These are phyloP conservation scores for Penicillium occitanis DNA, from an alignment of 2,329 filamentous ascomycete genomes.

Conservation along the genomic window DNA sequence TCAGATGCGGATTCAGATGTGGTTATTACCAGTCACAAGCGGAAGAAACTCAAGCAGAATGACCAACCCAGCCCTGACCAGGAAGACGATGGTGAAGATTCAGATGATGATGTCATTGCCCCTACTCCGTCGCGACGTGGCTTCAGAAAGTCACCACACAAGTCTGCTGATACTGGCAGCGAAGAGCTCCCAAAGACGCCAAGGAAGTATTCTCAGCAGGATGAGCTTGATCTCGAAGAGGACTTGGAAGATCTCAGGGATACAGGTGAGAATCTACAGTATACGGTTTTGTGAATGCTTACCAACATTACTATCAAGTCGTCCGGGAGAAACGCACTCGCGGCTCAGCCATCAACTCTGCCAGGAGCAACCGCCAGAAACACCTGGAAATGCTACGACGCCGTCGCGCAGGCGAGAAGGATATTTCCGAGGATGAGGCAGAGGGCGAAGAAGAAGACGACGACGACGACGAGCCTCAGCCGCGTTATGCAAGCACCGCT, in stretches of 20 bases:
- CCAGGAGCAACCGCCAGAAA: constrained; percentile 39
- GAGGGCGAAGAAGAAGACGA: constrained; percentile 23
- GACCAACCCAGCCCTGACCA: background rate
- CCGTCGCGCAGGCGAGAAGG: constrained; percentile 43
- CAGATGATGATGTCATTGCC: constrained; percentile 12
- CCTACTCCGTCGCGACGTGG: constrained; percentile 14
- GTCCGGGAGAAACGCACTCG: constrained; percentile 43
- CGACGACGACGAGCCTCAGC: constrained; percentile 23
- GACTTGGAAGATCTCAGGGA: constrained; percentile 48
- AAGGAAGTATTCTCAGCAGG: constrained; percentile 28
- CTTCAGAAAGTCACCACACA: constrained; percentile 8
- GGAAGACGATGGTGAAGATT: background rate
- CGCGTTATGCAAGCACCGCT: constrained; percentile 24
- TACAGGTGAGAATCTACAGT: constrained; percentile 34
- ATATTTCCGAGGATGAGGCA: constrained; percentile 8
- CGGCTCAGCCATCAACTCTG: constrained; percentile 40
- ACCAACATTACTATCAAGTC: constrained; percentile 27
- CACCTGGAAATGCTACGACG: constrained; percentile 46
- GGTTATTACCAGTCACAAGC: background rate
- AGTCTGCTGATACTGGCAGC: constrained; percentile 22
- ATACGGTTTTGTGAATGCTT: background rate
- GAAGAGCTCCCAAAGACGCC: constrained; percentile 18
- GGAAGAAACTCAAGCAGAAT: constrained; percentile 2
- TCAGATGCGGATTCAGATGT: constrained; percentile 33
- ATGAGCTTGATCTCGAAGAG: constrained; percentile 45